A percentile compares a stretch with the other conserved stretches of the same genome.
These are phyloP conservation scores for Cymbopogon citratus DNA, from an alignment of 176 grass and related monocot species.

Conservation along the genomic window DNA sequence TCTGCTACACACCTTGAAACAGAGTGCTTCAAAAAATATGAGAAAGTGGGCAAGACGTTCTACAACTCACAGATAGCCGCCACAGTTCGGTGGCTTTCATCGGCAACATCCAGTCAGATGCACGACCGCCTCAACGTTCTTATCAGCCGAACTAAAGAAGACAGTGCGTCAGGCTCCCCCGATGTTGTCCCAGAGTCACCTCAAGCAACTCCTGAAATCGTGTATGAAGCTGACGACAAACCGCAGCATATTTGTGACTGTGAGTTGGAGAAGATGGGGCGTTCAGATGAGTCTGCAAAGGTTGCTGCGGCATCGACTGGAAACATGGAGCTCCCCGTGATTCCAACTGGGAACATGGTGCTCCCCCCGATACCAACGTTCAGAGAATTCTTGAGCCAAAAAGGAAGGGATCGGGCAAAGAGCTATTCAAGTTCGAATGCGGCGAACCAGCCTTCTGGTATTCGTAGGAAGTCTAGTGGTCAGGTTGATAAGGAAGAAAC, in stretches of 20 bases:
- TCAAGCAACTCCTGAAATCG: neutral
- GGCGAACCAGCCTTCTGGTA: neutral
- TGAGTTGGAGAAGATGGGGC: neutral
- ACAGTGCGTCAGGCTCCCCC: neutral
- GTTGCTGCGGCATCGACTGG: neutral
- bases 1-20: constrained; percentile 70
- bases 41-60: constrained; percentile 78
- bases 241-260: neutral
- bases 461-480: constrained; percentile 29
- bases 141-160: neutral
- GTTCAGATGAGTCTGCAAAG: neutral
- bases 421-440: constrained; percentile 22
- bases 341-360: constrained; percentile 49
- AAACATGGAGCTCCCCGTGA: constrained; percentile 45
- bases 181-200: constrained; percentile 11
- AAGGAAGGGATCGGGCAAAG: constrained; percentile 23
- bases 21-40: constrained; percentile 83
- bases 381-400: constrained; percentile 58
- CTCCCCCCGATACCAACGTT: constrained; percentile 71
- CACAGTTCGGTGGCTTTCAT: constrained; percentile 73
- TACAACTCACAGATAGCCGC: constrained; percentile 92
- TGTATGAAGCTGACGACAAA: neutral
- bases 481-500: constrained; percentile 16
- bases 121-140: constrained; percentile 38
- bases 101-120: constrained; percentile 62